A percentile compares a stretch with the other conserved stretches of the same genome.
Evolutionary conservation across 2,329 filamentous ascomycete species (phyloP).

Genomic region (Botrytis medusae): DNA sequence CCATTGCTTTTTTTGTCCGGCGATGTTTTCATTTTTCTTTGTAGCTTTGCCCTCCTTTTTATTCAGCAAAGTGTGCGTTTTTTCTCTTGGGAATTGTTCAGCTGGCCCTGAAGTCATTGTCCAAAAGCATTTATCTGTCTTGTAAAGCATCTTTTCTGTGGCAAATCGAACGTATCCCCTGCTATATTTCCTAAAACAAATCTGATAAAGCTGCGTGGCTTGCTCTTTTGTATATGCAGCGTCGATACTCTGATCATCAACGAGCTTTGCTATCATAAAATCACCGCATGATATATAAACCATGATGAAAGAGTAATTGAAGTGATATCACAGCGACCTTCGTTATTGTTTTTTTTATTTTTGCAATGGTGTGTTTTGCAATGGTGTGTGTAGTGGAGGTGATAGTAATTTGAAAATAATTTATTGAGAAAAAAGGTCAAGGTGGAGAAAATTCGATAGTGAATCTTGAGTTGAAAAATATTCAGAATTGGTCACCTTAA

Average conservation of each 20-base stretch:
- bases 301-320: background rate
- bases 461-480: background rate
- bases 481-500: background rate
- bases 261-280: conserved; percentile 1
- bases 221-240: background rate
- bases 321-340: background rate
- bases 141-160: background rate
- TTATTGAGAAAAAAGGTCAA: background rate
- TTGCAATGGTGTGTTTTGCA: background rate
- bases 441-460: background rate
- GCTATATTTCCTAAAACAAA: conserved; percentile 2
- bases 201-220: background rate
- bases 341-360: background rate
- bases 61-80: background rate
- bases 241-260: background rate
- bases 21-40: background rate
- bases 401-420: background rate
- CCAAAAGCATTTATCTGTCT: conserved; percentile 10
- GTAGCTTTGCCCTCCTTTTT: background rate
- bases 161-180: background rate
- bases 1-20: no score
- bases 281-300: conserved; percentile 8
- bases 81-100: background rate
- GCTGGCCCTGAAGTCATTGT: conserved; percentile 7
- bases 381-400: background rate